Conservation (phyloP, 2,329 filamentous ascomycete genomes). For the Colletotrichum sp. region DNA sequence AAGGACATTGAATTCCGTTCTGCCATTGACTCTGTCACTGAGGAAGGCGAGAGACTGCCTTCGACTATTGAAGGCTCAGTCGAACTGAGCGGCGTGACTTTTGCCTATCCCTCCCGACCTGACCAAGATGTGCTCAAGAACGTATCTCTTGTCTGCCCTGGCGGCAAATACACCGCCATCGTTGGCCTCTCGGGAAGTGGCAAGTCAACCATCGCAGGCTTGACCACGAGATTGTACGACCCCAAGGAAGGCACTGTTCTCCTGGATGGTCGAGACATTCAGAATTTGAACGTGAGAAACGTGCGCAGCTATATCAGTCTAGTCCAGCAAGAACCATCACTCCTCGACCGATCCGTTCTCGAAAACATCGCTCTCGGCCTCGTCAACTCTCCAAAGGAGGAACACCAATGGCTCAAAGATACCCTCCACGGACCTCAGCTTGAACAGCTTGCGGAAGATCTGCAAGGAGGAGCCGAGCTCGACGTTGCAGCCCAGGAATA, state of each 20-base stretch:
- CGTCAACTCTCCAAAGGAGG: conserved; percentile 45
- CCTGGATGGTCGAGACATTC: conserved; percentile 54
- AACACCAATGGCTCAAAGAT: conserved; percentile 44
- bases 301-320: conserved; percentile 47
- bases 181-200: conserved; percentile 64
- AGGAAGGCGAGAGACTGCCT: conserved; percentile 45
- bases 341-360: conserved; percentile 51
- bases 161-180: conserved; percentile 57
- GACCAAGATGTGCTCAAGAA: conserved; percentile 45
- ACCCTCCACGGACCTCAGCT: conserved; percentile 55
- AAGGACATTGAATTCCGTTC: conserved; percentile 60
- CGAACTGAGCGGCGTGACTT: conserved; percentile 46
- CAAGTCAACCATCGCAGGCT: conserved; percentile 60
- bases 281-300: conserved; percentile 49
- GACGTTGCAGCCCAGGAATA: conserved; percentile 45
- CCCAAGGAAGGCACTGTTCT: conserved; percentile 51
- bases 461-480: conserved; percentile 56
- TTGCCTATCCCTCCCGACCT: conserved; percentile 49
- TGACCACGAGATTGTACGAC: conserved; percentile 64
- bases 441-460: conserved; percentile 53
- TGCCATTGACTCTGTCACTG: conserved; percentile 46
- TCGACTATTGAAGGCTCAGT: conserved; percentile 53
- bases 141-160: conserved; percentile 52
- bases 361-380: conserved; percentile 58
- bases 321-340: conserved; percentile 50